Evolutionary conservation across 495 filamentous ascomycete genomes (phyloP), one percentile per base, ranked within the genome.

Genomic region (Xylaria venustula): DNA sequence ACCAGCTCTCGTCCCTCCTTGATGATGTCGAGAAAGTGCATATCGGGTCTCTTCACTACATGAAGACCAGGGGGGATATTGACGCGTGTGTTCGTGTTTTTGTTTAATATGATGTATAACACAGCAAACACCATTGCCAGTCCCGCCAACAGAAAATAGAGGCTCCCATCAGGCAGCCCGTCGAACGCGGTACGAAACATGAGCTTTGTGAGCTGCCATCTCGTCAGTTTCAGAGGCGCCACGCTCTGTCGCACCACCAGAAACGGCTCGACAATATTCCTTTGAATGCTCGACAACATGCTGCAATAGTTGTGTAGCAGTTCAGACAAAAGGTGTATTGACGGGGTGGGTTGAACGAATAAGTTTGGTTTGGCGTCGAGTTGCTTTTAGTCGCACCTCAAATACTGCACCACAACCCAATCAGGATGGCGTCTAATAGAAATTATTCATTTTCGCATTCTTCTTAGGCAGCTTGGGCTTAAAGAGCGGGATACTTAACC

Each of bases 191-290:
- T 46, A 17, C 44, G n/a, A n/a, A 12, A 4, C 44, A 46, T 46
- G 20, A 46, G 44, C 44, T 46, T 46, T n/a, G 44, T 46, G 44
- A 46, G 44, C 44, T 46, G 44, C 44, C 44, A 46, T 23, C 44
- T 46, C 2, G 44, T 22, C 44, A 46, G 20, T 12, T 46, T 46
- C 44, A 46, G 44, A 46, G 44, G 44, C 19, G 44, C 44, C 20
- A 46, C 44, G 44, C 17, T 46, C 44, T 46, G 44, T 11, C 44
- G 44, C 4, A 46, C 6, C 5, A 46, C 44, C 44, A 46, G 19
- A n/a, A 22, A 46, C 5, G 44, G 44, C 44, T 46, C 44, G 19
- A 46, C 19, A 23, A 46, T 23, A 6, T 46, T 46, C 44, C 3
- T 23, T 17, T 46, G 44, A 5, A 46, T 46, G 44, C n/a, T 22